Evolutionary conservation across 805 yeast species (phyloP).

Genomic region (Ogataea saltuana): DNA sequence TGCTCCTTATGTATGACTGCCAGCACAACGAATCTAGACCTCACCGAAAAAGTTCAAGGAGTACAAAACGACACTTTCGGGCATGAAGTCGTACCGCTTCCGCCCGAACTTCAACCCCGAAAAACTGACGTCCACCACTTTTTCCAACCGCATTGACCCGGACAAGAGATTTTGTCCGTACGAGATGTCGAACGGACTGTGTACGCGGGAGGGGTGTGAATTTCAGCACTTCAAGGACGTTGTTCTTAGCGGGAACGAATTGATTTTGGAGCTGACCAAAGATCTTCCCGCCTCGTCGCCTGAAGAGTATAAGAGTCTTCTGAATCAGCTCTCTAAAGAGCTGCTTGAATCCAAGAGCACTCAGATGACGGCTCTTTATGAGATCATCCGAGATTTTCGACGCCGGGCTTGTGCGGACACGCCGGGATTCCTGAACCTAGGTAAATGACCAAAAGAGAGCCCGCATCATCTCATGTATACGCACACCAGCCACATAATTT

Average conservation of each 20-base stretch:
- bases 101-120: slow-evolving; percentile 20
- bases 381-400: slow-evolving; percentile 11
- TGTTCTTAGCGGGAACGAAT: slow-evolving; percentile 11
- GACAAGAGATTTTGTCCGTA: slow-evolving; percentile 17
- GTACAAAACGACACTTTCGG: slow-evolving; percentile 16
- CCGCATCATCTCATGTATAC: too few relatives aligned
- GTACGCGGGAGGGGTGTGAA: slow-evolving; percentile 13
- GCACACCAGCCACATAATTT: too few relatives aligned
- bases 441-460: too few relatives aligned
- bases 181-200: slow-evolving; percentile 19
- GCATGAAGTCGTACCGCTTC: slow-evolving; percentile 20
- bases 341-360: slow-evolving; percentile 8
- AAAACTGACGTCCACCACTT: slow-evolving; percentile 21
- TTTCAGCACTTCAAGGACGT: slow-evolving; percentile 21
- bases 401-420: not conserved
- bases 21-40: slow-evolving; percentile 7
- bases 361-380: slow-evolving; percentile 11
- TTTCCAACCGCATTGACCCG: slow-evolving; percentile 19
- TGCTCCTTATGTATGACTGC: slow-evolving; percentile 5
- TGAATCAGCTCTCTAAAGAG: slow-evolving; percentile 11
- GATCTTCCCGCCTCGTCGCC: slow-evolving; percentile 16
- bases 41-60: slow-evolving; percentile 15
- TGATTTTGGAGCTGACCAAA: slow-evolving; percentile 14
- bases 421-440: not conserved
- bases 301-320: slow-evolving; percentile 10